Evolutionary conservation across 208 protist genomes (phyloP).

Genomic region (Wallacemonas sp.): DNA sequence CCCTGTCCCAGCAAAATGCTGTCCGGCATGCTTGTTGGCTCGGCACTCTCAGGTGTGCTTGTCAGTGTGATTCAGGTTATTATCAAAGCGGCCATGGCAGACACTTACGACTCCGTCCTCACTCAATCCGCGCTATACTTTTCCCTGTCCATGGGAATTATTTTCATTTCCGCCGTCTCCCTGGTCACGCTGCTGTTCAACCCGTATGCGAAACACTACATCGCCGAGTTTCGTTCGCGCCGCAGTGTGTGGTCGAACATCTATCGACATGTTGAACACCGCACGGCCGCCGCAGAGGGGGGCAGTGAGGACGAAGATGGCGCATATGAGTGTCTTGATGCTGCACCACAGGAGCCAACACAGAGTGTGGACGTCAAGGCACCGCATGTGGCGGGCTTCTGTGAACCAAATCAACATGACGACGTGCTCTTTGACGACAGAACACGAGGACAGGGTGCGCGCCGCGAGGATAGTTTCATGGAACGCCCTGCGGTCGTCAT

Average conservation of each 20-base stretch:
- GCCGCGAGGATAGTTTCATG: background rate
- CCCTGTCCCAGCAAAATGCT: slow-evolving; percentile 67
- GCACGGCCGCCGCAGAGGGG: background rate
- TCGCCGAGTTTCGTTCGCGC: slow-evolving; percentile 70
- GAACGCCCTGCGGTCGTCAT: background rate
- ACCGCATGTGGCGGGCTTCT: background rate
- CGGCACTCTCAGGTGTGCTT: slow-evolving; percentile 50
- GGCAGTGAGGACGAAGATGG: background rate
- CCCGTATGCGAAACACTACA: slow-evolving; percentile 57
- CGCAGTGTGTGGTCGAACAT: slow-evolving; percentile 46
- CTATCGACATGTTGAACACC: slow-evolving; percentile 26
- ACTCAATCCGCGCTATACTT: slow-evolving; percentile 81
- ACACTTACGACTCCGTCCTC: slow-evolving; percentile 40
- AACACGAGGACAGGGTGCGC: background rate
- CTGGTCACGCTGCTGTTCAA: slow-evolving; percentile 51
- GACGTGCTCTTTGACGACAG: slow-evolving; percentile 39
- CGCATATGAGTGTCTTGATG: background rate
- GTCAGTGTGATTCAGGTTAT: slow-evolving; percentile 77
- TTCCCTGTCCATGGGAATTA: slow-evolving; percentile 55
- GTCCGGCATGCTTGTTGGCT: slow-evolving; percentile 72
- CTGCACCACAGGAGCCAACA: background rate
- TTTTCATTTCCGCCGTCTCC: slow-evolving; percentile 43
- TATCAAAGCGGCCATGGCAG: slow-evolving; percentile 59
- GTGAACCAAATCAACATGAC: background rate
- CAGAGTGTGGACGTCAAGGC: background rate